These are phyloP conservation scores for Daedaleopsis nitida DNA, from an alignment of 768 basidiomycete species.

Conservation along the genomic window DNA sequence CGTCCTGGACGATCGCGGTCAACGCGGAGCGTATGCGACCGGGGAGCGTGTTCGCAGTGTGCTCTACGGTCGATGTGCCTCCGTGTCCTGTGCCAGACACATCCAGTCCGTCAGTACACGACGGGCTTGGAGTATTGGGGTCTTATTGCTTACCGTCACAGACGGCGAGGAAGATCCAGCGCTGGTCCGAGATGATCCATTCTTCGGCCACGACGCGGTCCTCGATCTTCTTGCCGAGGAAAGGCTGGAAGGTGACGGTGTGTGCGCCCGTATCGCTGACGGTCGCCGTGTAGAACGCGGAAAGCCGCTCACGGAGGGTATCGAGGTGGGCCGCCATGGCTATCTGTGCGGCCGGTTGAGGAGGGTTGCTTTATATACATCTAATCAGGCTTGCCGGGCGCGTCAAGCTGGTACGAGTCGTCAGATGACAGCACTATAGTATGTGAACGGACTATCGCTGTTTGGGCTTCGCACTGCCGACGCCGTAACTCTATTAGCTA, in stretches of 20 bases:
- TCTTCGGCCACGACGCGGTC: neutral
- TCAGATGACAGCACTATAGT: neutral
- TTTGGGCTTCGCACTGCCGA: no score
- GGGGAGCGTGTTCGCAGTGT: neutral
- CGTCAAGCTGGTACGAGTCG: neutral
- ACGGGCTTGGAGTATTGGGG: neutral
- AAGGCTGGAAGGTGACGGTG: conserved; percentile 2
- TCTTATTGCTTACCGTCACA: conserved; percentile 1
- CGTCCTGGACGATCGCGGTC: neutral
- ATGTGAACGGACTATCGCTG: no score
- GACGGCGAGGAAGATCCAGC: conserved; percentile 2
- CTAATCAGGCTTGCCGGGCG: neutral
- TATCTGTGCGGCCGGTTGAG: neutral
- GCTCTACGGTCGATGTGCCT: neutral
- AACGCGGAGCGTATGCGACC: neutral
- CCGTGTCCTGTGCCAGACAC: conserved; percentile 1
- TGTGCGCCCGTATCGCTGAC: neutral
- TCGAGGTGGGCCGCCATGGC: neutral
- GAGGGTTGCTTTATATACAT: neutral
- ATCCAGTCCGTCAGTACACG: neutral
- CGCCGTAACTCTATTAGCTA: no score
- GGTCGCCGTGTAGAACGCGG: neutral
- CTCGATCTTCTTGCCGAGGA: neutral
- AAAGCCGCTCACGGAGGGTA: neutral
- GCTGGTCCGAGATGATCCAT: conserved; percentile 3